Conservation (phyloP, 352 stramenopile species). For the Globisporangium viniferum region DNA sequence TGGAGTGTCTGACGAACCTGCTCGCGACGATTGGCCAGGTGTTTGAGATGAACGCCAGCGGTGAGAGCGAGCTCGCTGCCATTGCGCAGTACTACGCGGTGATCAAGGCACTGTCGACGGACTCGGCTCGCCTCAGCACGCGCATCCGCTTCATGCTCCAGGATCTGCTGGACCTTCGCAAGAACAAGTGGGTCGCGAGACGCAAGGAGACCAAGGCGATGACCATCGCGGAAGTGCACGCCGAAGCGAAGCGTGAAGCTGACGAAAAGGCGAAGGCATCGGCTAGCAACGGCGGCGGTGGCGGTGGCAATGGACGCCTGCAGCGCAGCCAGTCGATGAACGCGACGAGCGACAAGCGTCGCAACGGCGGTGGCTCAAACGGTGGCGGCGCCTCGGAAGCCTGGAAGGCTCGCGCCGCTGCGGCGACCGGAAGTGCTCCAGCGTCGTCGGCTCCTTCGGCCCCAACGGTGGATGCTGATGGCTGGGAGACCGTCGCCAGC, state of each 20-base stretch:
- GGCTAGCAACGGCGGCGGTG: constrained; percentile 18
- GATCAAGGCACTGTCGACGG: constrained; percentile 64
- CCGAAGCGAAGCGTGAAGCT: constrained; percentile 63
- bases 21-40: constrained; percentile 91
- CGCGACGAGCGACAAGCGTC: constrained; percentile 41
- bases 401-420: constrained; percentile 54
- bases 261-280: constrained; percentile 64
- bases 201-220: constrained; percentile 83
- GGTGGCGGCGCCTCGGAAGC: constrained; percentile 46
- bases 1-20: constrained; percentile 95
- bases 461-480: constrained; percentile 46
- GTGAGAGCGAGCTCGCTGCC: constrained; percentile 48
- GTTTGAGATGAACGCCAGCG: constrained; percentile 64
- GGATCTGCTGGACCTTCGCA: constrained; percentile 72
- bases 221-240: constrained; percentile 81
- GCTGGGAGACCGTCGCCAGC: constrained; percentile 69
- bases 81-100: constrained; percentile 70
- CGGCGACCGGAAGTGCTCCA: not conserved
- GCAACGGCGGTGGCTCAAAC: constrained; percentile 14
- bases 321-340: constrained; percentile 69
- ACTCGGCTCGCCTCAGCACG: constrained; percentile 66
- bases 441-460: constrained; percentile 13
- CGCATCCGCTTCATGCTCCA: constrained; percentile 85
- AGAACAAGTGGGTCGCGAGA: constrained; percentile 70
- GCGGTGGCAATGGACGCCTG: constrained; percentile 33